phyloP scores from a whole-genome alignment of 108 stramenopile species.

The Cyclotella cryptica region DNA sequence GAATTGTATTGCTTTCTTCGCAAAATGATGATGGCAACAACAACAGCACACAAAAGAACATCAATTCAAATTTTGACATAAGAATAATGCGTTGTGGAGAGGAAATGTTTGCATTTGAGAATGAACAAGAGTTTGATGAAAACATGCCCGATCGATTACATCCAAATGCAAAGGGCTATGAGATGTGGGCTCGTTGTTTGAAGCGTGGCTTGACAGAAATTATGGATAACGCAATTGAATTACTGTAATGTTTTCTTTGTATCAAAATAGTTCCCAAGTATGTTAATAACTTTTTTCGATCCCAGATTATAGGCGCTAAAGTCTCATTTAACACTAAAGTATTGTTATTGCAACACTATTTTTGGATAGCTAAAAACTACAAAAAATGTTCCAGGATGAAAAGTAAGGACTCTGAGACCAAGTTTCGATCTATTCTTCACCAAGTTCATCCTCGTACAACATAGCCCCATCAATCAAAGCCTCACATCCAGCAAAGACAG shows the following conservation, averaged over 20 bases:
- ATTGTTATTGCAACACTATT: neutral
- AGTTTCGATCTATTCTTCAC: slow-evolving; percentile 24
- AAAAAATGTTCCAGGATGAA: too few species aligned
- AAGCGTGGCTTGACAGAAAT: slow-evolving; percentile 38
- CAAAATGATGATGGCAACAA: slow-evolving; percentile 1
- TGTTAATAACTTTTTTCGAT: too few species aligned
- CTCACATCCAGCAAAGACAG: slow-evolving; percentile 42
- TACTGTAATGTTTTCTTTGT: neutral
- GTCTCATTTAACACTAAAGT: neutral
- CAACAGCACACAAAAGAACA: neutral
- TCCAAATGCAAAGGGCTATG: slow-evolving; percentile 55
- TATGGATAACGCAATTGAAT: slow-evolving; percentile 7
- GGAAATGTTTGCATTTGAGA: slow-evolving; percentile 41
- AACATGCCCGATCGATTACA: slow-evolving; percentile 59
- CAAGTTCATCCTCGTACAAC: slow-evolving; percentile 14
- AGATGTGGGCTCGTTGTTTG: slow-evolving; percentile 45
- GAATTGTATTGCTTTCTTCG: slow-evolving; percentile 41
- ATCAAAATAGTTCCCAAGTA: too few species aligned
- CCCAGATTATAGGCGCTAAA: too few species aligned
- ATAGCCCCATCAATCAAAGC: slow-evolving; percentile 28
- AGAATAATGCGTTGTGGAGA: slow-evolving; percentile 25
- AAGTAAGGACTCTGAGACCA: neutral
- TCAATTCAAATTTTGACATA: neutral
- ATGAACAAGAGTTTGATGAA: slow-evolving; percentile 25
- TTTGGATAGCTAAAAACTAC: too few species aligned